A percentile compares a stretch with the other conserved stretches of the same genome.
Evolutionary conservation across 768 basidiomycete genomes (phyloP).

Genomic region (Leccinum disarticulatum): DNA sequence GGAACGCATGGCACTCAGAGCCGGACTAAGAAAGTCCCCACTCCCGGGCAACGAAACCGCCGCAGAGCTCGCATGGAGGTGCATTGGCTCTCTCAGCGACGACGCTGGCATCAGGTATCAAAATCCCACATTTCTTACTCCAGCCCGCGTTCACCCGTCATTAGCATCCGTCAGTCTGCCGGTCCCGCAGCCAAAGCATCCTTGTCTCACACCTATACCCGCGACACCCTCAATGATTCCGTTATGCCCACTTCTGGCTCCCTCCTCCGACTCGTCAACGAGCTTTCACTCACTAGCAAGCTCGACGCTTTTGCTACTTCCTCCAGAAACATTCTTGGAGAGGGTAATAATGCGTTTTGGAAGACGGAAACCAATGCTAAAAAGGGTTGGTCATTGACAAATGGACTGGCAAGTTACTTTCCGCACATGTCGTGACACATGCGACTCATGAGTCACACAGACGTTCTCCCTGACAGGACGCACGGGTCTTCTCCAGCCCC

Average conservation of each 20-base stretch:
- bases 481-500: constrained; percentile 67
- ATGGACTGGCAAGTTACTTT: constrained; percentile 23
- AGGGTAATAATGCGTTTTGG: constrained; percentile 28
- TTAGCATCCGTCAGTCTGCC: constrained; percentile 81
- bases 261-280: constrained; percentile 21
- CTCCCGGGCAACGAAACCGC: constrained; percentile 64
- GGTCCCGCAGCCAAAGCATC: constrained; percentile 82
- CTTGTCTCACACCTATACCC: constrained; percentile 70
- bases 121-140: not conserved
- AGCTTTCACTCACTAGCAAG: constrained; percentile 23
- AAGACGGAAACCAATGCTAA: constrained; percentile 23
- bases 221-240: constrained; percentile 45
- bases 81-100: constrained; percentile 68
- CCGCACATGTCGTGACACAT: not conserved
- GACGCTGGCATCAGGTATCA: constrained; percentile 78
- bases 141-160: constrained; percentile 3
- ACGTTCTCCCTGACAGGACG: constrained; percentile 72
- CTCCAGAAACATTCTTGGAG: constrained; percentile 16
- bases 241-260: constrained; percentile 29
- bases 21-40: constrained; percentile 45
- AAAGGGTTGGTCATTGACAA: constrained; percentile 25
- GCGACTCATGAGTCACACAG: constrained; percentile 40
- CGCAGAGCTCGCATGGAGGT: constrained; percentile 80
- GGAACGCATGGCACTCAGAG: constrained; percentile 61
- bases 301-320: constrained; percentile 17